Base-by-base conservation (phyloP, 257 asterid genomes). In the Asclepias syriaca region DNA sequence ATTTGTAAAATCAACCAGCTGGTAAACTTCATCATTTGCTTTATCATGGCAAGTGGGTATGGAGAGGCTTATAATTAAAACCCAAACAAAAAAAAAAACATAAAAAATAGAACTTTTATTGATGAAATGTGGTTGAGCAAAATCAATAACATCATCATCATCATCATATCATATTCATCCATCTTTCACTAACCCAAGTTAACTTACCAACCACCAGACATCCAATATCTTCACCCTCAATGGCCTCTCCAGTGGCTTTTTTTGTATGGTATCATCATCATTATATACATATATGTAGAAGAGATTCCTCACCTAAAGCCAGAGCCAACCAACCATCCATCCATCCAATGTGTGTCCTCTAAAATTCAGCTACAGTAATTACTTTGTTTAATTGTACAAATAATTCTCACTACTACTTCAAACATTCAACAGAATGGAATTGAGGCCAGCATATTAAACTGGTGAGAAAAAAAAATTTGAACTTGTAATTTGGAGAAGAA, bases 211-310 rank as follows among this genome's bases (percentile, higher is more conserved):
- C 78, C 74, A 71, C 88, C 87, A 83, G 73, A 77, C 82, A 58
- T 73, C 81, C 79, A 74, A 67, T 43, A 43, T 79, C 66, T 70
- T 77, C 81, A 72, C 78, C 81, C 74, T 71, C 82, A 67, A 75
- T 72, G 84, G 75, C 85, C 86, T 78, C 86, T 78, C 84, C 87
- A 81, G 72, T 82, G 80, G 76, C 75, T 69, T 80, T 83, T 83
- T 59, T 80, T 82, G 73, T 85, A 80, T 85, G 78, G 48, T 43
- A 8, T 43, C 77, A 81, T 84, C 74, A 77, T 78, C 83, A 79
- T 76, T 77, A 83, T 83, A 72, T 83, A 81, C 88, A 89, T 57
- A 77, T 72, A 74, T 79, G 72, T 78, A 77, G 48, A 43, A 43
- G 48, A 43, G 48, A 43, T 7, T 73, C 83, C 85, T 78, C 87